Evolutionary conservation across 108 stramenopile genomes (phyloP).

Genomic region (Parietichytrium sp.): DNA sequence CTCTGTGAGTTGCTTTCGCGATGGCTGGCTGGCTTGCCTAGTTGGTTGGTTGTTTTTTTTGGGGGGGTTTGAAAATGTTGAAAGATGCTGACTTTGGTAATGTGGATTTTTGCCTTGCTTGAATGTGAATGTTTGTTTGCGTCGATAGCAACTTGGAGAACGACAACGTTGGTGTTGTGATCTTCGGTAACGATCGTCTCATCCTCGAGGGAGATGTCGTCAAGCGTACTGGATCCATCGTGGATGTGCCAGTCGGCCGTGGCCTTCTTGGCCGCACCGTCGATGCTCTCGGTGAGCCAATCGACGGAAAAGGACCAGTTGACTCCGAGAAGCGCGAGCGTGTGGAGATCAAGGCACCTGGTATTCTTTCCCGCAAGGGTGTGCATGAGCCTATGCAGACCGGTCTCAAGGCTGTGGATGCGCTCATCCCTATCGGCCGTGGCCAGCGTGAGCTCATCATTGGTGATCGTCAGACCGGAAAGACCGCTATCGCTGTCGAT

Average conservation of each 20-base stretch:
- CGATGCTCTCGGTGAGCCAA: conserved; percentile 96
- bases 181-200: conserved; percentile 98
- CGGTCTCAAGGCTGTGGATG: conserved; percentile 99
- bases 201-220: conserved; percentile 98
- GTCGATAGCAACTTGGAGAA: conserved; percentile 99
- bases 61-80: too few species aligned
- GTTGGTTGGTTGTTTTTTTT: too few species aligned
- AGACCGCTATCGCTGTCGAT: conserved; percentile 99
- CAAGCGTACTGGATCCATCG: conserved; percentile 98
- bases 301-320: conserved; percentile 90
- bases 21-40: too few species aligned
- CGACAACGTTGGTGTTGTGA: conserved; percentile 98
- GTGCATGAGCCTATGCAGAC: conserved; percentile 99
- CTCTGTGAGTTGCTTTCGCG: too few species aligned
- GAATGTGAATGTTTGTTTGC: too few species aligned
- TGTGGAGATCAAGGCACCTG: conserved; percentile 99
- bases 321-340: conserved; percentile 90
- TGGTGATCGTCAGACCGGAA: conserved; percentile 97
- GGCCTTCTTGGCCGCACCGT: conserved; percentile 97
- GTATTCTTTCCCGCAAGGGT: conserved; percentile 98
- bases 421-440: conserved; percentile 98
- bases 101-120: too few species aligned
- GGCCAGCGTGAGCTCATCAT: conserved; percentile 78
- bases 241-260: conserved; percentile 95
- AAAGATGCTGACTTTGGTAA: too few species aligned